A percentile compares a stretch with the other conserved stretches of the same genome.
Conservation (phyloP, 1,284 basidiomycete genomes). For the Melanopsichium pennsylvanicum region DNA sequence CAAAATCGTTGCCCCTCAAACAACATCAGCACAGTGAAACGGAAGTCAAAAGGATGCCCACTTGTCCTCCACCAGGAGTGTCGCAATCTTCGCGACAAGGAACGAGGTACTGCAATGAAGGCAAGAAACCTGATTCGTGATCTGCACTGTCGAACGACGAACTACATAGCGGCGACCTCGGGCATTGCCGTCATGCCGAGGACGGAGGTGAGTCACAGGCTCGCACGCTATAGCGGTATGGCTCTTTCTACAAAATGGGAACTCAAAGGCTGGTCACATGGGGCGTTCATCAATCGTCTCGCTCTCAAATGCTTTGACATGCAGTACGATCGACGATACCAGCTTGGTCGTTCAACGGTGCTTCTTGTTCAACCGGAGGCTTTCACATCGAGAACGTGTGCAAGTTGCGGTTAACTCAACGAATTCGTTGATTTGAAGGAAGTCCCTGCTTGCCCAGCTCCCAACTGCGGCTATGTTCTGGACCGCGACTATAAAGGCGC, state of each 20-base stretch:
- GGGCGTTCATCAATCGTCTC: background rate
- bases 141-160: too few relatives aligned
- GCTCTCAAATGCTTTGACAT: background rate
- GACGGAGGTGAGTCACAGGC: conserved; percentile 2
- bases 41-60: too few relatives aligned
- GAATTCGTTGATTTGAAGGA: background rate
- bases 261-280: background rate
- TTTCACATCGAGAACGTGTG: conserved; percentile 5
- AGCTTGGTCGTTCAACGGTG: background rate
- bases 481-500: conserved; percentile 1
- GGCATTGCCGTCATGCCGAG: conserved; percentile 6
- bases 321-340: background rate
- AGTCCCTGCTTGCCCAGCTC: background rate
- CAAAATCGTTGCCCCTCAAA: too few relatives aligned
- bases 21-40: too few relatives aligned
- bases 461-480: background rate
- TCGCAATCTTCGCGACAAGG: too few relatives aligned
- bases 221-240: conserved; percentile 1
- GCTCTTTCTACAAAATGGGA: background rate
- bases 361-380: conserved; percentile 5
- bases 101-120: too few relatives aligned
- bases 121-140: too few relatives aligned
- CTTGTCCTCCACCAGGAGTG: too few relatives aligned
- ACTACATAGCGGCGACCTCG: conserved; percentile 1
- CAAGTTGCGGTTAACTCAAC: background rate